Evolutionary conservation across 2,329 filamentous ascomycete genomes (phyloP).

Genomic region (Albophoma yamanashiensis): DNA sequence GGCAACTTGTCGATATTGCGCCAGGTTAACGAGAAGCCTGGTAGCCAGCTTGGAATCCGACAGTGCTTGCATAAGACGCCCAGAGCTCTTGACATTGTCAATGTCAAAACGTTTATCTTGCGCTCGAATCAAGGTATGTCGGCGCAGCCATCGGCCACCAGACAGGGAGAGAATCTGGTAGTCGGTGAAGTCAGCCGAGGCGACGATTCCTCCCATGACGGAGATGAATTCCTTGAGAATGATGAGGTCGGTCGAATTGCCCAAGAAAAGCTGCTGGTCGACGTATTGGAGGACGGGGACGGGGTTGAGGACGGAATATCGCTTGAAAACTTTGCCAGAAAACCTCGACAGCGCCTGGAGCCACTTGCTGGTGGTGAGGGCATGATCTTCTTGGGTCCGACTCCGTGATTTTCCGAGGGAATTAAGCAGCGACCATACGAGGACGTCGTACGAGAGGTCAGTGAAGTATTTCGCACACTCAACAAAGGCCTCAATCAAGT

Average conservation of each 20-base stretch:
- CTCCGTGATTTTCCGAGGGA: slow-evolving; percentile 53
- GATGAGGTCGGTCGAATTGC: slow-evolving; percentile 83
- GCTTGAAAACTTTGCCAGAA: slow-evolving; percentile 78
- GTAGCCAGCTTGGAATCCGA: slow-evolving; percentile 69
- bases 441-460: slow-evolving; percentile 80
- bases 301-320: slow-evolving; percentile 74
- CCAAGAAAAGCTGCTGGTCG: slow-evolving; percentile 66
- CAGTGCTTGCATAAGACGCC: slow-evolving; percentile 69
- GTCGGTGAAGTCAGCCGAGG: slow-evolving; percentile 81
- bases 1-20: slow-evolving; percentile 82
- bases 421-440: slow-evolving; percentile 86
- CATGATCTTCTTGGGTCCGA: slow-evolving; percentile 50
- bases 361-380: slow-evolving; percentile 79
- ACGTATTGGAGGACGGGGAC: slow-evolving; percentile 85
- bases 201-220: slow-evolving; percentile 88
- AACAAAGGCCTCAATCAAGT: slow-evolving; percentile 88
- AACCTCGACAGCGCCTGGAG: slow-evolving; percentile 83
- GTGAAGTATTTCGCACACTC: slow-evolving; percentile 94
- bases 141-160: slow-evolving; percentile 68
- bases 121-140: slow-evolving; percentile 69
- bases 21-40: slow-evolving; percentile 78
- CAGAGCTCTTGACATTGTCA: slow-evolving; percentile 62
- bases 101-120: slow-evolving; percentile 76
- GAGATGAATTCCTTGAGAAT: slow-evolving; percentile 83
- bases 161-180: slow-evolving; percentile 79